Evolutionary conservation across 1,284 basidiomycete species (phyloP), one percentile per base, ranked within the genome.

Genomic region (Athelia sp.): DNA sequence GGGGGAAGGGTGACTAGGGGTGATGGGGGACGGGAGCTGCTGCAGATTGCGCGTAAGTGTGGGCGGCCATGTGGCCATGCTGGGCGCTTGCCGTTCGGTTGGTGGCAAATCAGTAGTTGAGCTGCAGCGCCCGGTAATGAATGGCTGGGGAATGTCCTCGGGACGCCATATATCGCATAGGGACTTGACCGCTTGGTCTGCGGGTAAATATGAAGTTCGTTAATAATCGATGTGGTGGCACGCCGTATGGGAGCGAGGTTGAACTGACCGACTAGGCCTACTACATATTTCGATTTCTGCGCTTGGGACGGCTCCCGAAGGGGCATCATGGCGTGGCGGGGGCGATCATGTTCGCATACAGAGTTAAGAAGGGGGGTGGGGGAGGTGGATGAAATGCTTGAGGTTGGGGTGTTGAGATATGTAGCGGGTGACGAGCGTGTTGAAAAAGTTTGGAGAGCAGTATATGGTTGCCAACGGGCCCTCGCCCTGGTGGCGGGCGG

Each of bases 101-200:
- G 26, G 26, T 29, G 26, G 26, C 26, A 29, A 29, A 13, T 29
- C 26, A 13, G 6, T 29, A 29, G 13, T 13, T 4, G 26, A 29
- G 26, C 26, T 4, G 53, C 54, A 50, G 50, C 55, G 50, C 45
- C 50, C 19, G 1, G 72, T 72, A 47, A 76, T 63, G 62, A 87
- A 89, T 22, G 78, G 73, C 22, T 59, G 47, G 1, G 87, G 87
- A 36, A 89, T 83, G 58, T 84, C 79, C 59, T 87, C 79, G 2
- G 80, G 79, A 44, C 72, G 80, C 87, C 87, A 89, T 64, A 87
- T 84, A 56, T 89, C 83, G 61, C 76, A 81, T 48, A 89, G 64
- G 4, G 78, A 82, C 60, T 82, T 84, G 52, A 89, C 79, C 40
- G 87, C 80, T 79, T 87, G 82, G 72, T 89, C 86, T 89, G 63